These are phyloP conservation scores for Nasturtium officinale DNA, from an alignment of 345 rosid genomes.

Conservation along the genomic window DNA sequence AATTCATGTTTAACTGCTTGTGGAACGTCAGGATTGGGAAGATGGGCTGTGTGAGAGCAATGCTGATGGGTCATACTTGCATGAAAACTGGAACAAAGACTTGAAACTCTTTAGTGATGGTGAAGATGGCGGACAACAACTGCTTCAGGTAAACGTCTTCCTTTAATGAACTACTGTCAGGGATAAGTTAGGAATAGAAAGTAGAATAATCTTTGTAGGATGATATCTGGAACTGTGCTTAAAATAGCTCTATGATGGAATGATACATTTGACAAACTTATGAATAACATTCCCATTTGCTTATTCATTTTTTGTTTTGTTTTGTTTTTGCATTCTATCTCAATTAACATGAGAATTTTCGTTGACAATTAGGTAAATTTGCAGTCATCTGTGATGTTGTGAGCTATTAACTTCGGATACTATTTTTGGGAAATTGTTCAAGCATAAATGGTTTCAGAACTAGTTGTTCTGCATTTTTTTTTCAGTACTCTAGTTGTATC, in stretches of 20 bases:
- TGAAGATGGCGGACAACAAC: constrained; percentile 86
- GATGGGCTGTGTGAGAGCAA: constrained; percentile 84
- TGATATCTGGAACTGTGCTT: constrained; percentile 3
- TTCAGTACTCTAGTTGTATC: constrained; percentile 11
- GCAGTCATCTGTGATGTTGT: background rate
- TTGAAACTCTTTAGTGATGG: constrained; percentile 68
- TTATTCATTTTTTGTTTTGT: too few relatives aligned
- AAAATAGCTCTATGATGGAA: background rate
- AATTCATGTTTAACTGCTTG: constrained; percentile 24
- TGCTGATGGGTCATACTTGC: constrained; percentile 89
- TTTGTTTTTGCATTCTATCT: constrained; percentile 2
- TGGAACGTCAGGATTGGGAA: constrained; percentile 79
- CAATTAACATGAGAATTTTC: constrained; percentile 1
- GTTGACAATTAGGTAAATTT: background rate
- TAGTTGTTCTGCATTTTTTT: background rate
- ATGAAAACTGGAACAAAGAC: constrained; percentile 91
- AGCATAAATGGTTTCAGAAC: background rate
- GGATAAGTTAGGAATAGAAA: constrained; percentile 5
- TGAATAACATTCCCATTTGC: background rate
- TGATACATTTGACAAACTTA: background rate
- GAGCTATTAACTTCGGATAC: background rate
- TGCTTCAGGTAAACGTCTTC: constrained; percentile 67
- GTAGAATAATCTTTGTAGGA: background rate
- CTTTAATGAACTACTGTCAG: constrained; percentile 14
- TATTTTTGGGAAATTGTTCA: background rate